A percentile compares a stretch with the other conserved stretches of the same genome.
These are phyloP conservation scores for Cytospora leucostoma DNA, from an alignment of 2,329 filamentous ascomycete species.

Conservation along the genomic window DNA sequence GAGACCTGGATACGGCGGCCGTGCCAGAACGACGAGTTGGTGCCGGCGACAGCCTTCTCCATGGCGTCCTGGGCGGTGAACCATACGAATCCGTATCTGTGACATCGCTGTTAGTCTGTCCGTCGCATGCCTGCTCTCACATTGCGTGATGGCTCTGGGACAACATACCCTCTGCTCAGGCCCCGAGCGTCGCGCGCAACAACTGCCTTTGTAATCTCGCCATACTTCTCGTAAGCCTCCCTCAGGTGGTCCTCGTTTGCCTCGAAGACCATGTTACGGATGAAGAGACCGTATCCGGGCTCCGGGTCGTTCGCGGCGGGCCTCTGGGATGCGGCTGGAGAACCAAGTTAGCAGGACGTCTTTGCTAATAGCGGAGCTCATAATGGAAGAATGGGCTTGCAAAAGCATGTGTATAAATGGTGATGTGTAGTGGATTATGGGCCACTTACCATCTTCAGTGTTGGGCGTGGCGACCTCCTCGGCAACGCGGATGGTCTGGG, in stretches of 20 bases:
- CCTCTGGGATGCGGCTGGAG: background rate
- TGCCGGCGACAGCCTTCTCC: slow-evolving; percentile 33
- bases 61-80: slow-evolving; percentile 32
- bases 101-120: slow-evolving; percentile 23
- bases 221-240: slow-evolving; percentile 39
- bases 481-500: slow-evolving; percentile 33
- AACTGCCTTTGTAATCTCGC: slow-evolving; percentile 31
- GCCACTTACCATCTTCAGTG: slow-evolving; percentile 22
- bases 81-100: slow-evolving; percentile 40
- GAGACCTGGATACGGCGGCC: slow-evolving; percentile 39
- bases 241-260: slow-evolving; percentile 39
- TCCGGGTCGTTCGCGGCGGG: slow-evolving; percentile 21
- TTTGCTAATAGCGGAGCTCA: background rate
- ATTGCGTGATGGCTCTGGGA: background rate
- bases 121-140: background rate
- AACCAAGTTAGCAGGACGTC: background rate
- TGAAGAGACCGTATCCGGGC: slow-evolving; percentile 34
- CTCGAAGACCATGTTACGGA: slow-evolving; percentile 42
- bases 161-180: slow-evolving; percentile 39
- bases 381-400: background rate
- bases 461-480: slow-evolving; percentile 27
- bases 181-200: slow-evolving; percentile 40
- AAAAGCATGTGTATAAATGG: background rate
- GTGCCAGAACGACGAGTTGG: slow-evolving; percentile 42
- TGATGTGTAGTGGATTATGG: slow-evolving; percentile 14